phyloP scores from a whole-genome alignment of 768 basidiomycete species.

The Tulasnella sp. region DNA sequence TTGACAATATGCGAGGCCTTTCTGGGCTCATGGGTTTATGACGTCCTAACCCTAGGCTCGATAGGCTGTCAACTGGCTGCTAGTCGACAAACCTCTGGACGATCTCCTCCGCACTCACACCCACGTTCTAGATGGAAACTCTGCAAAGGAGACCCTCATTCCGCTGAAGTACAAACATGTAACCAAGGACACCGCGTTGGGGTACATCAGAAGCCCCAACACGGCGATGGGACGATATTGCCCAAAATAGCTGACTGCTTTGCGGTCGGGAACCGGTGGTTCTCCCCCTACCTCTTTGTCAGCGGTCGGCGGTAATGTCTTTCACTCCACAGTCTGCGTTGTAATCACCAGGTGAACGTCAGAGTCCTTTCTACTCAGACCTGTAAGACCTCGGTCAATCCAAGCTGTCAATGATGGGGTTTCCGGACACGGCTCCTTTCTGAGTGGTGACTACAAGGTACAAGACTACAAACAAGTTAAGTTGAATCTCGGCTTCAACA shows the following conservation, averaged over 20 bases:
- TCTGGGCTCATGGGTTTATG: not conserved
- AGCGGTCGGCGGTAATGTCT: constrained; percentile 48
- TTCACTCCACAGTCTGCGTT: not conserved
- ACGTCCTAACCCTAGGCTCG: not conserved
- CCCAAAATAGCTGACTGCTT: constrained; percentile 65
- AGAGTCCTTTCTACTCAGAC: constrained; percentile 42
- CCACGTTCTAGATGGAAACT: constrained; percentile 58
- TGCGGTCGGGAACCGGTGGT: constrained; percentile 68
- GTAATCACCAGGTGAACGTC: not conserved
- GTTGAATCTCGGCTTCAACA: not conserved
- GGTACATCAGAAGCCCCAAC: constrained; percentile 63
- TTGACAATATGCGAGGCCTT: constrained; percentile 46
- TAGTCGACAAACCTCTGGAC: constrained; percentile 52
- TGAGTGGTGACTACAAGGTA: constrained; percentile 49
- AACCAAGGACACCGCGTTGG: constrained; percentile 5
- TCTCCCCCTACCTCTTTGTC: constrained; percentile 66
- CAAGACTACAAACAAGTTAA: no score
- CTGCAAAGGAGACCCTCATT: constrained; percentile 60
- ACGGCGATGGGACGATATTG: constrained; percentile 63
- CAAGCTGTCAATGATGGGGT: constrained; percentile 67
- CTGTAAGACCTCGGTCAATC: constrained; percentile 63
- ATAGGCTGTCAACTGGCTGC: constrained; percentile 51
- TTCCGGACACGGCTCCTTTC: constrained; percentile 68
- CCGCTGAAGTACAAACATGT: constrained; percentile 50
- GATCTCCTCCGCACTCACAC: constrained; percentile 58